Percentiles rank a stretch among this genome's conserved stretches.
These are phyloP conservation scores for Dactylellina sp. DNA, from an alignment of 2,329 filamentous ascomycete species.

Conservation along the genomic window DNA sequence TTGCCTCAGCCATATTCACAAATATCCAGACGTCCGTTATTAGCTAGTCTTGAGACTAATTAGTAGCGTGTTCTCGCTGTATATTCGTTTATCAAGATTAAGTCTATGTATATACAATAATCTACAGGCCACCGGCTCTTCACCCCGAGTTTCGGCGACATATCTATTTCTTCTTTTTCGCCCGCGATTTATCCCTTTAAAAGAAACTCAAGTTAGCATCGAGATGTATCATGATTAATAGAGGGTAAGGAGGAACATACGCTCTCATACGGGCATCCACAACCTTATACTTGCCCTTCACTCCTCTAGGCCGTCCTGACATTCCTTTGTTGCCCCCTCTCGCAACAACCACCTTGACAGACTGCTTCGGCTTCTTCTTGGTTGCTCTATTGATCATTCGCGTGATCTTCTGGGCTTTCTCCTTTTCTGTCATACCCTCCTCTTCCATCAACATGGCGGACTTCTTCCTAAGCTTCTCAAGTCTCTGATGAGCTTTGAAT, in stretches of 20 bases:
- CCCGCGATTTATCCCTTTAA: conserved; percentile 79
- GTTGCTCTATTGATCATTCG: conserved; percentile 83
- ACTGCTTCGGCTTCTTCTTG: conserved; percentile 85
- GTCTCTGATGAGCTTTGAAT: conserved; percentile 86
- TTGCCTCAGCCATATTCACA: too few relatives aligned
- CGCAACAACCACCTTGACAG: conserved; percentile 89
- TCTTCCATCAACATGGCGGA: conserved; percentile 88
- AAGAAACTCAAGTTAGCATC: conserved; percentile 63
- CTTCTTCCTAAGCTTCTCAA: conserved; percentile 98
- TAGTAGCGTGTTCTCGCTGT: too few relatives aligned
- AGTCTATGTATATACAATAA: conserved; percentile 18
- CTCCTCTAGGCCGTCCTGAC: conserved; percentile 85
- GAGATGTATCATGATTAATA: background rate
- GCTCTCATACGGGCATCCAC: conserved; percentile 96
- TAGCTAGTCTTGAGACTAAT: too few relatives aligned
- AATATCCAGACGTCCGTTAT: too few relatives aligned
- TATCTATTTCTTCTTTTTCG: conserved; percentile 73
- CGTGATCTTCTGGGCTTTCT: conserved; percentile 87
- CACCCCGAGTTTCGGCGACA: conserved; percentile 63
- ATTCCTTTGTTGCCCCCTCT: conserved; percentile 77
- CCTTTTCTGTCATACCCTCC: conserved; percentile 92
- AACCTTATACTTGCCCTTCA: conserved; percentile 97
- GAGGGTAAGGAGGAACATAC: conserved; percentile 71
- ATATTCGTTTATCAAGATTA: background rate
- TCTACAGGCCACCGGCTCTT: background rate